These are phyloP conservation scores for Colletotrichum eleusines DNA, from an alignment of 2,329 filamentous ascomycete species.

Conservation along the genomic window DNA sequence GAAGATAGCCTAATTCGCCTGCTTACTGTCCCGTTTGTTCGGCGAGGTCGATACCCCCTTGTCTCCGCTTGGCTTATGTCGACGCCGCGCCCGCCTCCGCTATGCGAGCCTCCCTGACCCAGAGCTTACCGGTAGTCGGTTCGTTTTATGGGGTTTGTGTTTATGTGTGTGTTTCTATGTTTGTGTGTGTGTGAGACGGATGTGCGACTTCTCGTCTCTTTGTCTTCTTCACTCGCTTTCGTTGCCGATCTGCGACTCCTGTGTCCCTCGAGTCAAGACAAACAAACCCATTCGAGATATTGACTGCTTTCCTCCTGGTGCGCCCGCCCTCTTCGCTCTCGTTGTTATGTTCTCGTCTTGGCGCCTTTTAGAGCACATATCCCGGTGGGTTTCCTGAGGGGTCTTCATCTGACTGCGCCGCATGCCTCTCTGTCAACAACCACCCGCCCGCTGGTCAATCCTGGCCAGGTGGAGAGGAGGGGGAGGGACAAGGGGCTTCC, in stretches of 20 bases:
- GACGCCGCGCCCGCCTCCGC: slow-evolving; percentile 15
- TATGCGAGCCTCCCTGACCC: neutral
- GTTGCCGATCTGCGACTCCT: neutral
- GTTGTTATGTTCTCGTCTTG: slow-evolving; percentile 15
- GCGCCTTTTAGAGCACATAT: slow-evolving; percentile 1
- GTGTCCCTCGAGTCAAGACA: neutral
- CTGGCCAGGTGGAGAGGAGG: neutral
- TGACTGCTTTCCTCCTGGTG: slow-evolving; percentile 1
- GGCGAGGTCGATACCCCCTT: neutral
- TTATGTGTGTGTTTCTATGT: neutral
- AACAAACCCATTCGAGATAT: neutral
- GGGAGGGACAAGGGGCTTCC: neutral
- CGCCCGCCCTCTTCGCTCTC: slow-evolving; percentile 21
- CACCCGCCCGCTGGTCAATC: slow-evolving; percentile 1
- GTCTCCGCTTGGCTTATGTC: neutral
- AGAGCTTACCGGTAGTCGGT: neutral
- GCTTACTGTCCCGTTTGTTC: neutral
- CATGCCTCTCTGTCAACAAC: slow-evolving; percentile 6
- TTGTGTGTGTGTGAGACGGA: neutral
- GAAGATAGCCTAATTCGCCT: neutral
- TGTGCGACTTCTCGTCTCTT: neutral
- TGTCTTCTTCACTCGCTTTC: neutral
- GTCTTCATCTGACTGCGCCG: slow-evolving; percentile 6
- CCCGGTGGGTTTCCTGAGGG: slow-evolving; percentile 1
- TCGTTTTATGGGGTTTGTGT: neutral